Base-by-base conservation (phyloP, 805 yeast species). In the Wickerhamiella dianesei region DNA sequence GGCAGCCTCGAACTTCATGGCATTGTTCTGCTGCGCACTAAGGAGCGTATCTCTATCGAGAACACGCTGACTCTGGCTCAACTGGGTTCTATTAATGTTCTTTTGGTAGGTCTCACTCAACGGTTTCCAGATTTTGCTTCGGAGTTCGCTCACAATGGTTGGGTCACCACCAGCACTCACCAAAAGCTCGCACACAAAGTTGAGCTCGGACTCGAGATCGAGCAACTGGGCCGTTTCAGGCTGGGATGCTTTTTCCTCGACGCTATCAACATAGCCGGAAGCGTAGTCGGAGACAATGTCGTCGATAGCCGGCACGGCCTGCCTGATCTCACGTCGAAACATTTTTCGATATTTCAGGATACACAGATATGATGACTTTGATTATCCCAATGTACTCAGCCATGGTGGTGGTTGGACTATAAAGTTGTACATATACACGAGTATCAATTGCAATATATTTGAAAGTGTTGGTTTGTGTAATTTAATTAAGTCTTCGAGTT, bases 251-350 rank as follows among this genome's bases (percentile, higher is more conserved):
- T 83, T 71, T 44, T 69, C 71, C n/a, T 86, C 77, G 17, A 92
- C 67, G 66, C 87, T 88, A 49, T 81, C 80, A 46, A 86, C 61
- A 57, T 88, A 92, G 1, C 98, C 98, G 36, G 81, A 80, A 3
- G 95, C 94, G 61, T 92, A 92, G 51, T 87, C 92, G 1, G 80
- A 71, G 73, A 92, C 95, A 9, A 87, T 77, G 1, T 88, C 80
- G 58, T 92, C 98, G 41, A 92, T 73, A 0, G 82, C 70, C 2
- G 95, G 88, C 3, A 80, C 92, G 0, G 95, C 89, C 62, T 81
- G 84, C 51, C 95, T 81, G 5, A 88, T 78, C 60, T 82, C 86
- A 17, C 59, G 57, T 12, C 54, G 49, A 3, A 56, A 25, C 32
- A 25, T 17, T 20, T 35, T 6, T 25, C 12, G 6, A 25, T 25